Evolutionary conservation across 1,139 yeast species (phyloP), one percentile per base, ranked within the genome.

Genomic region (Scheffersomyces titani): DNA sequence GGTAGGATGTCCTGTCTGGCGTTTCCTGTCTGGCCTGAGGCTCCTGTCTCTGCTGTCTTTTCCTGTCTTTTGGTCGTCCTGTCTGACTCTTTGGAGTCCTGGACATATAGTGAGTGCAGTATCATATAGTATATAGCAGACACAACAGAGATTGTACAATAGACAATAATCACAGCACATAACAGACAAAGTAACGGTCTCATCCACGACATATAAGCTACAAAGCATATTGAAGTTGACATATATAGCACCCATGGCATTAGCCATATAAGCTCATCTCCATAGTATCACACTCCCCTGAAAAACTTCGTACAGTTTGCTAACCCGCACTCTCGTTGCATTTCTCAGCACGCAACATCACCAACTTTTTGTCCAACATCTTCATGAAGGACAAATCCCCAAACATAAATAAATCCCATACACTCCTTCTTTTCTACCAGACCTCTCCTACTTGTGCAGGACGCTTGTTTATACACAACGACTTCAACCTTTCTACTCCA

Each of bases 341-440:
- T 53, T 44, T 49, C 44, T 30, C 47, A 21, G 52, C 51, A 44
- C 54, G 51, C 49, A 51, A 46, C 49, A 46, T 46, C 49, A 46
- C 49, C 49, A 46, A 46, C 49, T 46, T 46, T 22, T 46, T 46
- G 24, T 19, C 20, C 49, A 46, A 46, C 49, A n/a, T 30, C 36
- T 21, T 22, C 44, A 44, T 36, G 44, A 48, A 40, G 45, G 47
- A 20, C 16, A 52, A 18, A 24, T 19, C 21, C 19, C 36, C 30
- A 22, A 46, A 46, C 49, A 22, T 19, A 46, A 46, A 46, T 22
- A 19, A 46, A 19, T 22, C 20, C 20, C 49, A 46, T 46, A 46
- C 49, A 46, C 49, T 22, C 20, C 49, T 46, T 22, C 49, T 40
- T 19, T 20, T 40, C 20, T 22, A 19, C 47, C 19, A 24, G 30